Base-by-base conservation (phyloP, 495 filamentous ascomycete species). In the Neurospora sp. region DNA sequence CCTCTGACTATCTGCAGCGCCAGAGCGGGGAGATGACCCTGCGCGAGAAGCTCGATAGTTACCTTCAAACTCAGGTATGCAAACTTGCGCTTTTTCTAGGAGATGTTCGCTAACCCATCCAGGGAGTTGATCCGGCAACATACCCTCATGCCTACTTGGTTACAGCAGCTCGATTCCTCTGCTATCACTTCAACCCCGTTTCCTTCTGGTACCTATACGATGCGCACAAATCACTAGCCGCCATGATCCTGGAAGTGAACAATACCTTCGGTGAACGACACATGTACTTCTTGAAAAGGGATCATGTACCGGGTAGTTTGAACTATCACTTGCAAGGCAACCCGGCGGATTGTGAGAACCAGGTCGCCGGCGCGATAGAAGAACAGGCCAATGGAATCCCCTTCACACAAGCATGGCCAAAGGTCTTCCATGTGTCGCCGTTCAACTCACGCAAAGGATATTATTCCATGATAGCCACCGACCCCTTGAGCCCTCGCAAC, bases 191-290 rank as follows among this genome's bases (percentile, higher is more conserved):
- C 80, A 93, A 92, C 75, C 91, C 91, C 0, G 90, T 93, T 16
- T 93, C 89, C 10, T 92, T 93, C 80, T 95, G 92, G 89, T 93
- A 94, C 74, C 83, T 95, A 9, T 94, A 95, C 77, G 85, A 86
- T 27, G 74, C 81, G 7, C 76, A 87, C 5, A 83, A 85, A 69
- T 81, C 85, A n/a, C 84, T 95, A 39, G 84, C 85, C 53, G 88
- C 88, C 37, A 87, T 93, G 79, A 87, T 95, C 42, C 75, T 93
- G 18, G 92, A 94, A 76, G 90, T 94, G 53, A 93, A 92, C 77
- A 93, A 94, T 74, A 93, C 91, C 0, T 93, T 92, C 77, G 88
- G 86, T 71, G 92, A 94, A 80, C 88, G 90, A 70, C 84, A 91
- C 20, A 88, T 89, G 76, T 91, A 91, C 75, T 83, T 88, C 37